Evolutionary conservation across 2,329 filamentous ascomycete genomes (phyloP), one percentile per base, ranked within the genome.

Genomic region (Hymenoscyphus linearis): DNA sequence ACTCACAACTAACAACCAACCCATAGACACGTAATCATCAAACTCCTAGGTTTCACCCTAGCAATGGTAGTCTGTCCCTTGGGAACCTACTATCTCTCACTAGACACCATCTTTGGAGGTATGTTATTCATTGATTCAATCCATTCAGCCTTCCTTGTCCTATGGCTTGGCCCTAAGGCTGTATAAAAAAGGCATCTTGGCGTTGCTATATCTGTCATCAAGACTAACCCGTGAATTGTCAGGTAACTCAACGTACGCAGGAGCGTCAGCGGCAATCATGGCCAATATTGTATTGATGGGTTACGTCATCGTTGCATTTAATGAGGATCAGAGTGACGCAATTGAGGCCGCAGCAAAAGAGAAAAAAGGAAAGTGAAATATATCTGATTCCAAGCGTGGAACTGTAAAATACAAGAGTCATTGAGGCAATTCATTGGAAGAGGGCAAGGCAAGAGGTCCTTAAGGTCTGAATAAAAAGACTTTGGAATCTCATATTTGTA

Each of bases 241-340:
- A 96, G 93, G 92, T 67, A 96, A 96, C 75, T 84, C 91, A 14
- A 96, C 93, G 1, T 93, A 86, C 69, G 91, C 93, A 3, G 95
- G 93, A 14, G 92, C 85, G 0, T 79, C 89, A 36, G 95, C 95
- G 1, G 95, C 95, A 22, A 77, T 98, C 57, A 86, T 96, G 74
- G 95, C 95, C 13, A 99, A 99, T 69, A 83, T 96, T 1, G 91
- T 99, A 3, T 79, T 99, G 57, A 83, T 98, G 61, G 86, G 83
- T n/a, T 99, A 98, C 75, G 85, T 98, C 52, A 78, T 97, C 60
- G 91, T 96, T 22, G 95, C 95, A 3, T 93, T 96, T 83, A 86
- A 83, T 64, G 95, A 99, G 74, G 95, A 98, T 71, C 80, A 83
- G 62, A 76, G 75, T 12, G 72, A 74, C 40, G 64, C 66, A 9